phyloP scores from a whole-genome alignment of 83 land plant genomes.

The Picea mariana region DNA sequence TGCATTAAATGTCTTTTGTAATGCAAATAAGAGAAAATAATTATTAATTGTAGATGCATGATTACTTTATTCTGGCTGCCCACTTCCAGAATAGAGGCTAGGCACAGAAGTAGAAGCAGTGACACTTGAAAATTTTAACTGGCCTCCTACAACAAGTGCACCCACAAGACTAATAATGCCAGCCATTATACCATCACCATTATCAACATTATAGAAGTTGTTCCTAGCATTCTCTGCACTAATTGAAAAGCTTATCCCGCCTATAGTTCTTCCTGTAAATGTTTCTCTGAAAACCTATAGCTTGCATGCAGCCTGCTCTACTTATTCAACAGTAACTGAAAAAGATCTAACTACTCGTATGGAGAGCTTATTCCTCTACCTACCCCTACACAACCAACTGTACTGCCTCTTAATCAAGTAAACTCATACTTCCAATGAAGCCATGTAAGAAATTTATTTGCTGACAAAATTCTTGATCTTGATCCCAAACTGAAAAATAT shows the following conservation, averaged over 20 bases:
- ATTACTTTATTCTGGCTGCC: constrained; percentile 39
- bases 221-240: constrained; percentile 91
- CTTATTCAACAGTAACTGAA: too few species aligned
- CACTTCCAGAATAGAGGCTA: constrained; percentile 27
- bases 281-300: constrained; percentile 23
- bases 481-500: too few species aligned
- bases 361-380: too few species aligned
- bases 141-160: constrained; percentile 73
- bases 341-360: too few species aligned
- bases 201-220: constrained; percentile 84
- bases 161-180: constrained; percentile 87
- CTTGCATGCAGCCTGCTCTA: too few species aligned
- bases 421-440: too few species aligned
- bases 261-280: constrained; percentile 59
- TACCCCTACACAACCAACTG: too few species aligned
- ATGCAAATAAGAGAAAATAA: constrained; percentile 83
- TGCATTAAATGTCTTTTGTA: constrained; percentile 90
- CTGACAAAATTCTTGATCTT: too few species aligned
- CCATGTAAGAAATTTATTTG: too few species aligned
- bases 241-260: constrained; percentile 87
- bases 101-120: constrained; percentile 22
- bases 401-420: too few species aligned
- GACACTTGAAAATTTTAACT: constrained; percentile 55
- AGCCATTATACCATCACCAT: constrained; percentile 86
- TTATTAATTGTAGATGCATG: constrained; percentile 64